Evolutionary conservation across 2,329 filamentous ascomycete genomes (phyloP).

Genomic region (Zymoseptoria passerinii): DNA sequence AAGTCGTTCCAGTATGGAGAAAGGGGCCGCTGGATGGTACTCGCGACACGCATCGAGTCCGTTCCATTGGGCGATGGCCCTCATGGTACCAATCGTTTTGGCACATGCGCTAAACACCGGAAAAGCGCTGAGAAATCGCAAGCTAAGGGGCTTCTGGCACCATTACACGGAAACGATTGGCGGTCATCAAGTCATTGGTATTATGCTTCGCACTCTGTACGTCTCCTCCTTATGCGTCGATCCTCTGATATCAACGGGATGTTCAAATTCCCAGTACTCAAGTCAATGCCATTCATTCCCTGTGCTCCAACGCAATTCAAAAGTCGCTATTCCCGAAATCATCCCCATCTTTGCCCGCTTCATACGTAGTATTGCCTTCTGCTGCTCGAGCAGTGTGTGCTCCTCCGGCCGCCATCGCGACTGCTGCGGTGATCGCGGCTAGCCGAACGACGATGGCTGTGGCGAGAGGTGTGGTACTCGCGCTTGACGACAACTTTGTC

Average conservation of each 20-base stretch:
- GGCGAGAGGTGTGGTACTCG: constrained; percentile 40
- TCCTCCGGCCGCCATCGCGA: constrained; percentile 17
- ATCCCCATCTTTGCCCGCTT: background rate
- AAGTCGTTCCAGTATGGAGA: too few relatives aligned
- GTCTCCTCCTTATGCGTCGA: background rate
- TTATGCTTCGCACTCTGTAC: background rate
- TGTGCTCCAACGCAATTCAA: background rate
- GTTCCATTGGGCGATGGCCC: too few relatives aligned
- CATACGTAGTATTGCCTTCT: constrained; percentile 26
- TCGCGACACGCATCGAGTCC: too few relatives aligned
- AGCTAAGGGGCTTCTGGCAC: too few relatives aligned
- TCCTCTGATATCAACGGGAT: background rate
- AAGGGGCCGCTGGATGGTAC: too few relatives aligned
- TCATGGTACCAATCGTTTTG: too few relatives aligned
- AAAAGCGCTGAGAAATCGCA: background rate
- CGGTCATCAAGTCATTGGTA: background rate
- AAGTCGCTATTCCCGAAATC: background rate
- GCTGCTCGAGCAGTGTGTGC: constrained; percentile 21
- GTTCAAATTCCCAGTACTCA: background rate
- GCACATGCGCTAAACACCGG: too few relatives aligned
- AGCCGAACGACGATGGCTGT: constrained; percentile 33
- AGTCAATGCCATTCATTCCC: background rate
- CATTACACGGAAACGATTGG: background rate
- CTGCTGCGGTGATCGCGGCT: constrained; percentile 24
- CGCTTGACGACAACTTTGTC: constrained; percentile 47